Evolutionary conservation across 2,329 filamentous ascomycete species (phyloP).

Genomic region (Colletotrichum karsti): DNA sequence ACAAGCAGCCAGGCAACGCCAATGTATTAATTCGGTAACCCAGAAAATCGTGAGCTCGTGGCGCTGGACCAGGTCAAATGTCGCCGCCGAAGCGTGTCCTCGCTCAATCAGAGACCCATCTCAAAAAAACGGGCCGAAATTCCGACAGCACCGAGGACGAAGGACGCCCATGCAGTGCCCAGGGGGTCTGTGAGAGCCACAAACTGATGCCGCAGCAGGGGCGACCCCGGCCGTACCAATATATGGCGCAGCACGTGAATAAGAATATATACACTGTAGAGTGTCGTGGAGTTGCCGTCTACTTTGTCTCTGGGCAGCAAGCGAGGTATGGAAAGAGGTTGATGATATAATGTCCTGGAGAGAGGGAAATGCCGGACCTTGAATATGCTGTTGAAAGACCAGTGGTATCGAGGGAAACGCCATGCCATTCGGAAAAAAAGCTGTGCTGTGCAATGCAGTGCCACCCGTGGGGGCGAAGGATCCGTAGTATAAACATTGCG

Average conservation of each 20-base stretch:
- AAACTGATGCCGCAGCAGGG: too few relatives aligned
- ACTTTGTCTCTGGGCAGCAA: neutral
- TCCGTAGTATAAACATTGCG: conserved; percentile 29
- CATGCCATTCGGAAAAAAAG: conserved; percentile 46
- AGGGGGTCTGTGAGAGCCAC: too few relatives aligned
- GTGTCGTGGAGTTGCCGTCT: neutral
- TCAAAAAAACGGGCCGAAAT: too few relatives aligned
- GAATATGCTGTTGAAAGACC: conserved; percentile 34
- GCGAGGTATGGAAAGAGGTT: neutral
- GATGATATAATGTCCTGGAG: conserved; percentile 5
- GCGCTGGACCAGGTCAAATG: neutral
- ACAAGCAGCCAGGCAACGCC: neutral
- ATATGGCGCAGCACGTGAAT: neutral
- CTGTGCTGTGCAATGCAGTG: conserved; percentile 51
- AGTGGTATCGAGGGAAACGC: conserved; percentile 55
- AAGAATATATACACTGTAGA: neutral
- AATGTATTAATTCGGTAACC: neutral
- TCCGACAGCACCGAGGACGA: too few relatives aligned
- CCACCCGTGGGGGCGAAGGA: conserved; percentile 34
- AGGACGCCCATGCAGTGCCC: too few relatives aligned
- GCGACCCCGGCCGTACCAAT: too few relatives aligned
- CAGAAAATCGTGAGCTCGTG: neutral
- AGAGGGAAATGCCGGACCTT: conserved; percentile 25
- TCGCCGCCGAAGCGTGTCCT: neutral
- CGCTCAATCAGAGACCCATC: too few relatives aligned